Evolutionary conservation across 2,329 filamentous ascomycete species (phyloP), one percentile per base, ranked within the genome.

Genomic region (Aspergillus alliaceus): DNA sequence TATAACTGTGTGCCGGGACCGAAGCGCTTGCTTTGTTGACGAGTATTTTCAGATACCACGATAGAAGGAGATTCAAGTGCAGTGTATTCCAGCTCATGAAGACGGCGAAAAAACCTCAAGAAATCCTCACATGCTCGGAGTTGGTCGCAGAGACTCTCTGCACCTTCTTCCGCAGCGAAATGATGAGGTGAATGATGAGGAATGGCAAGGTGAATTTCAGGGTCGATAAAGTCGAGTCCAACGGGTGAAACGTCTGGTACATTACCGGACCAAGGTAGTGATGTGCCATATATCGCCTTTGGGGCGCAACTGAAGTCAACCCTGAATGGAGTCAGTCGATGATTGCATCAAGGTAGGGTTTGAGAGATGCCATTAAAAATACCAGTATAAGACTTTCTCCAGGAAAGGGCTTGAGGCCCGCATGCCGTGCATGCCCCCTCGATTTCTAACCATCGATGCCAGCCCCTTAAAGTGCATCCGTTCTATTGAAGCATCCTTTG

Each of bases 341-440:
- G 22, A 24, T 11, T 39, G 14, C 6, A 9, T 37, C 4, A 22
- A 3, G n/a, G 22, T 18, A 24, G 14, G 8, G 12, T 4, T 3
- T 32, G 12, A 24, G 9, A 18, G 25, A n/a, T 47, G 6, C n/a
- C 15, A 12, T 12, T 14, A 11, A 31, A 42, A 50, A 35, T 66
- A 72, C 69, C 69, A 72, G 57, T 71, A 72, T 35, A 72, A 56
- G n/a, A 72, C 64, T 48, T 65, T 70, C 60, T 69, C 68, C 46
- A 72, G 44, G 47, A 72, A 71, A 25, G 60, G 61, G 34, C 63
- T 69, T 4, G 65, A 64, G 4, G 59, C 50, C 34, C 63, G 63
- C 63, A 72, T 64, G 48, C 63, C 64, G 46, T 62, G 63, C 69
- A 72, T 72, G 2, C 69, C 69, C 22, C 68, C 69, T 31, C 69